A percentile compares a stretch with the other conserved stretches of the same genome.
Evolutionary conservation across 768 basidiomycete species (phyloP).

Genomic region (Xerocomus potaroensis): DNA sequence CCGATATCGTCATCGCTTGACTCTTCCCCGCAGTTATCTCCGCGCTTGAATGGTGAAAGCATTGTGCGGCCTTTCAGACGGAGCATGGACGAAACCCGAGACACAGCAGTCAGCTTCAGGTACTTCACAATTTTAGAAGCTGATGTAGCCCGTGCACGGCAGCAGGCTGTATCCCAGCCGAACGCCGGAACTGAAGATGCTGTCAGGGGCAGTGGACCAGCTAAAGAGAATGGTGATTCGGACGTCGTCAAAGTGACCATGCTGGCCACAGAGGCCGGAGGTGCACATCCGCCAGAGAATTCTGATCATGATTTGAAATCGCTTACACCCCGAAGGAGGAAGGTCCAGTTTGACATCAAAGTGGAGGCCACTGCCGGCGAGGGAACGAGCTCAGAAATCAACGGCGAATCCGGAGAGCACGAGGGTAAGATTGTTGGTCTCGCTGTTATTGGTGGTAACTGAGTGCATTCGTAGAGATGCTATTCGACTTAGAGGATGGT

Average conservation of each 20-base stretch:
- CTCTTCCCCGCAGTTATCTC: conserved; percentile 18
- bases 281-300: conserved; percentile 15
- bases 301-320: conserved; percentile 20
- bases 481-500: conserved; percentile 69
- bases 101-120: conserved; percentile 44
- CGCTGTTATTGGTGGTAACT: neutral
- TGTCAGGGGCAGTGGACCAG: conserved; percentile 3
- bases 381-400: conserved; percentile 30
- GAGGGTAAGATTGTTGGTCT: conserved; percentile 41
- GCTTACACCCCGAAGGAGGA: conserved; percentile 46
- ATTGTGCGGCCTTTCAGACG: conserved; percentile 38
- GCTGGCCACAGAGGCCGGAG: conserved; percentile 9
- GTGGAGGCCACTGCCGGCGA: conserved; percentile 50
- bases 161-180: conserved; percentile 4
- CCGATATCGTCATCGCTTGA: conserved; percentile 16
- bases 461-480: conserved; percentile 44
- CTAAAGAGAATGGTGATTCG: conserved; percentile 10
- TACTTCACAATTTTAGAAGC: conserved; percentile 44
- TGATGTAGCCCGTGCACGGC: conserved; percentile 32
- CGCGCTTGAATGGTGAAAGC: conserved; percentile 23
- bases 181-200: conserved; percentile 9
- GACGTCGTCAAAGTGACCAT: conserved; percentile 10
- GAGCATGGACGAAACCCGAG: conserved; percentile 44
- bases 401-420: conserved; percentile 31
- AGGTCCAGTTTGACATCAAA: conserved; percentile 70